phyloP scores from a whole-genome alignment of 1,139 yeast species.

The Pichia sorboxylosa region DNA sequence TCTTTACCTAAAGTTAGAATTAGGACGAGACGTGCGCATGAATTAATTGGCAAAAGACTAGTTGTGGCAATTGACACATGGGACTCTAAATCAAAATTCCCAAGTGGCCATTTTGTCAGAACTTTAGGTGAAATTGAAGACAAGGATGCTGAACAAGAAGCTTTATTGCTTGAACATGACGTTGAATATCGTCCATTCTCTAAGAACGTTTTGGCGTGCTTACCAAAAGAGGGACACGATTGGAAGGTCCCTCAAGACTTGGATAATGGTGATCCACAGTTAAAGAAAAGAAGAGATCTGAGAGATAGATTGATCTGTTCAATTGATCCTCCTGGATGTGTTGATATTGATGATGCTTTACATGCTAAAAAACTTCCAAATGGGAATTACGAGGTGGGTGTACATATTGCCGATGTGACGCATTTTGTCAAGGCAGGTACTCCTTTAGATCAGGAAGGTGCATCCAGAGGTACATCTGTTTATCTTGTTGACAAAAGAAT shows the following conservation, averaged over 20 bases:
- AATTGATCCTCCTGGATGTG: conserved; percentile 97
- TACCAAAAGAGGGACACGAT: conserved; percentile 84
- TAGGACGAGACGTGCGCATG: conserved; percentile 75
- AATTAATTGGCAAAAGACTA: conserved; percentile 74
- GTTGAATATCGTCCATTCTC: conserved; percentile 95
- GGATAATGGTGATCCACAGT: conserved; percentile 46
- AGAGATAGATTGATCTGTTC: conserved; percentile 87
- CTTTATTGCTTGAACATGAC: conserved; percentile 84
- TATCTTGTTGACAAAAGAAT: conserved; percentile 97
- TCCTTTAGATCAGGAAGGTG: conserved; percentile 90
- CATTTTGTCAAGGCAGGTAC: conserved; percentile 93
- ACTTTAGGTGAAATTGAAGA: conserved; percentile 83
- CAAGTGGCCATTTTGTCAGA: conserved; percentile 91
- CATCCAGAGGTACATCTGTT: conserved; percentile 93
- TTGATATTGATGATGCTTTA: conserved; percentile 96
- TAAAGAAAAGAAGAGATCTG: conserved; percentile 65
- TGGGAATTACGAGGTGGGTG: conserved; percentile 95
- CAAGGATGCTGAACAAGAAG: conserved; percentile 94
- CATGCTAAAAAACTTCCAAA: conserved; percentile 79
- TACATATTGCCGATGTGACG: conserved; percentile 97
- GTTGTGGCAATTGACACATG: conserved; percentile 89
- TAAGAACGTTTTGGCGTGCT: conserved; percentile 79
- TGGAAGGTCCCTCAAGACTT: conserved; percentile 77
- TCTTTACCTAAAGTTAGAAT: conserved; percentile 81
- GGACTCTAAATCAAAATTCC: conserved; percentile 75